Base-by-base conservation (phyloP, 2,329 filamentous ascomycete species). In the Fusarium nodosum region DNA sequence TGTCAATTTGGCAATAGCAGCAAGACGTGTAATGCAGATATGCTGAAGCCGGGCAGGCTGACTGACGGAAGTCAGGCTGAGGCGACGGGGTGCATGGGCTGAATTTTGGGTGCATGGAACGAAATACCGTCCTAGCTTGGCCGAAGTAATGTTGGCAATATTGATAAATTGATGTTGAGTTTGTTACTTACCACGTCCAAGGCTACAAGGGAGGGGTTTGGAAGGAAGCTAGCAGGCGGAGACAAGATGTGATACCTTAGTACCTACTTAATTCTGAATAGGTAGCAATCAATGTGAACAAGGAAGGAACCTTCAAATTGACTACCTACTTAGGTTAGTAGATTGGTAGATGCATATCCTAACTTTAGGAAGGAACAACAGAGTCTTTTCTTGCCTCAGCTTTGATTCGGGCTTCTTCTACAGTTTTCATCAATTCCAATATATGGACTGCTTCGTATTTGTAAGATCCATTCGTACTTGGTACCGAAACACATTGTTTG, bases 21-120 rank as follows among this genome's bases (percentile, higher is more conserved):
- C 9, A 30, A 30, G 10, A 30, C 28, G 28, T 30, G 28, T 30
- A 26, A 7, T 26, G 11, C 28, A 50, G 20, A 50, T 16, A 22
- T 26, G 24, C 48, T 50, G 24, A 44, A 12, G 10, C 41, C 18
- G 4, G 18, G 18, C 12, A 24, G 33, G 22, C 22, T 16, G 20
- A 28, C 38, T 34, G 13, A 30, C n/a, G n/a, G 28, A 57, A 42
- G 16, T 6, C 30, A 46, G 18, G 26, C 34, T 45, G 39, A 55
- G 59, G 24, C 24, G 61, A 56, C 30, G 50, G 56, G 31, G 33
- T 46, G 48, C 55, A 66, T 66, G 42, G 44, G 60, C 54, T 65
- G 60, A 65, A 65, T 39, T 9, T 30, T 38, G n/a, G 31, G 53
- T 31, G 41, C 12, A 54, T 42, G 34, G 12, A 47, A 31, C 28